These are phyloP conservation scores for Pleurotus pulmonarius DNA, from an alignment of 768 basidiomycete genomes.

Conservation along the genomic window DNA sequence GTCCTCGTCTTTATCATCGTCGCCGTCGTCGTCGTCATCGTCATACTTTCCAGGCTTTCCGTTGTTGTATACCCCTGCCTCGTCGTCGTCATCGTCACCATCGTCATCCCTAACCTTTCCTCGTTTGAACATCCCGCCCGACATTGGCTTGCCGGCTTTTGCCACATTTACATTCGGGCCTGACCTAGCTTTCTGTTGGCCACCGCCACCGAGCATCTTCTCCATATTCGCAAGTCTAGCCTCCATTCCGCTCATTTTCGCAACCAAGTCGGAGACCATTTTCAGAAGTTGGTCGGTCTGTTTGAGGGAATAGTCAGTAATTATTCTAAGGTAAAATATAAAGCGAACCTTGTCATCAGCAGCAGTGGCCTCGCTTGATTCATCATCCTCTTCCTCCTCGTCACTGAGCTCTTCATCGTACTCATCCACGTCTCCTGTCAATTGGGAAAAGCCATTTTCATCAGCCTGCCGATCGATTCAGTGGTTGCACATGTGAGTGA, in stretches of 20 bases:
- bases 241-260: not conserved
- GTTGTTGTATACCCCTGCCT: not conserved
- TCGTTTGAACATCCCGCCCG: not conserved
- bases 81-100: not conserved
- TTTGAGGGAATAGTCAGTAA: not conserved
- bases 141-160: not conserved
- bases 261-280: not conserved
- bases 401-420: not conserved
- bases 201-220: not conserved
- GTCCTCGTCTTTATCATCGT: not conserved
- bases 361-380: not conserved
- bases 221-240: constrained; percentile 3
- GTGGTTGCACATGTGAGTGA: not conserved
- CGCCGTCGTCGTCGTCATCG: not conserved
- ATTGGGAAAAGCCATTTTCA: not conserved
- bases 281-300: constrained; percentile 1
- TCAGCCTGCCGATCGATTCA: not conserved
- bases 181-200: not conserved
- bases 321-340: not conserved
- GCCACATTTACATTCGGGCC: not conserved
- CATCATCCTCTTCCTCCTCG: not conserved
- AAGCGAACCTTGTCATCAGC: not conserved
- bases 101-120: not conserved
- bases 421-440: not conserved
- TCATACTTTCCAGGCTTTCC: not conserved